Evolutionary conservation across 2,329 filamentous ascomycete genomes (phyloP).

Genomic region (Ophiocordyceps camponoti-leonardi): DNA sequence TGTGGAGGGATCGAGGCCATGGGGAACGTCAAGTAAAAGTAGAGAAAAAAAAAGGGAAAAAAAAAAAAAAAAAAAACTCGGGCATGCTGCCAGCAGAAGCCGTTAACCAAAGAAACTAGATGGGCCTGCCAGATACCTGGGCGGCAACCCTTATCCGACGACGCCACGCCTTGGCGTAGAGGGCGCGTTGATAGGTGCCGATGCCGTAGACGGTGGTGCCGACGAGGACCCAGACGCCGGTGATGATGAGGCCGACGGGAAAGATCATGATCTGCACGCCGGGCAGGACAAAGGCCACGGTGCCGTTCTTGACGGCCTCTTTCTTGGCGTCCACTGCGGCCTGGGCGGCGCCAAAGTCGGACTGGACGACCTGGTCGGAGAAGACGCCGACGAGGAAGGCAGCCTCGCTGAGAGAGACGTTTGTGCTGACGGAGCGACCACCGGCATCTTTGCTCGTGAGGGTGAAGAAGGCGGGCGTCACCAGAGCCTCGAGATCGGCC

Average conservation of each 20-base stretch:
- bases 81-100: no score
- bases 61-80: no score
- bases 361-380: constrained; percentile 36
- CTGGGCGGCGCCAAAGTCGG: constrained; percentile 29
- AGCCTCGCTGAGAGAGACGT: constrained; percentile 52
- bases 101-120: background rate
- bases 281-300: constrained; percentile 49
- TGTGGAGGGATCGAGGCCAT: no score
- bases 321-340: constrained; percentile 30
- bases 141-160: constrained; percentile 7
- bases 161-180: constrained; percentile 47
- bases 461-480: constrained; percentile 53
- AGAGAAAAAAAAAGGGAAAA: no score
- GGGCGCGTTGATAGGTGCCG: constrained; percentile 49
- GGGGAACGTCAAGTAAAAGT: no score
- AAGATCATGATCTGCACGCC: constrained; percentile 52
- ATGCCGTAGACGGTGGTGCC: constrained; percentile 40
- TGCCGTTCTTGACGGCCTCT: constrained; percentile 27
- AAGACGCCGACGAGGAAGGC: constrained; percentile 58
- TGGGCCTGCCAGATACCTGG: background rate
- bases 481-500: constrained; percentile 40
- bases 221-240: constrained; percentile 40
- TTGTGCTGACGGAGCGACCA: constrained; percentile 39
- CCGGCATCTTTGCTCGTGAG: constrained; percentile 38
- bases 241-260: constrained; percentile 53